A percentile compares a stretch with the other conserved stretches of the same genome.
Evolutionary conservation across 352 stramenopile species (phyloP).

Genomic region (Blastocystis sp.): DNA sequence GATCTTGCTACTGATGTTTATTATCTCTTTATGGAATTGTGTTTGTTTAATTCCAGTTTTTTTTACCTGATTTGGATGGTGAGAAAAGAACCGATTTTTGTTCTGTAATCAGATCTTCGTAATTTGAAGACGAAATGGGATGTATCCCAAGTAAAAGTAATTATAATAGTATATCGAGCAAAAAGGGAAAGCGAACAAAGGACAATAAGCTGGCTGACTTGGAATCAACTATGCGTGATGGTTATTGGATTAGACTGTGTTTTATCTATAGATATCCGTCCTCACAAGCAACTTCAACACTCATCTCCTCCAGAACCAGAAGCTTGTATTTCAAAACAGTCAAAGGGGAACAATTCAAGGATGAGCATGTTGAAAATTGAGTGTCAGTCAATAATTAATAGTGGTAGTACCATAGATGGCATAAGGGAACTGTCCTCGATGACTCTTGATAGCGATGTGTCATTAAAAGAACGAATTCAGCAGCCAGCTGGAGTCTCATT

Average conservation of each 20-base stretch:
- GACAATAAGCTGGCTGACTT: constrained; percentile 30
- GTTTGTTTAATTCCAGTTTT: too few species aligned
- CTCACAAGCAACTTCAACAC: background rate
- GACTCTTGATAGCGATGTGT: constrained; percentile 8
- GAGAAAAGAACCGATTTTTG: background rate
- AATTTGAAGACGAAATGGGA: constrained; percentile 18
- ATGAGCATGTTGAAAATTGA: background rate
- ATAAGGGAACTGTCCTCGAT: background rate
- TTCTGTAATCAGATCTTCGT: background rate
- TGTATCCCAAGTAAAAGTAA: constrained; percentile 28
- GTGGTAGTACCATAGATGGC: background rate
- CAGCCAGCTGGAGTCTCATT: background rate
- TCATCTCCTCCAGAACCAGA: background rate
- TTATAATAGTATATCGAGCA: background rate
- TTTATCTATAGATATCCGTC: background rate
- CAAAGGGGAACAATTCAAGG: background rate
- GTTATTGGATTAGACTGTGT: background rate
- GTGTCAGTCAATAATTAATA: background rate
- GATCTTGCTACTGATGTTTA: constrained; percentile 9
- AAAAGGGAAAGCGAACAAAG: constrained; percentile 8
- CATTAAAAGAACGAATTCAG: constrained; percentile 9
- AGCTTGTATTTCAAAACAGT: background rate
- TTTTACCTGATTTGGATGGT: background rate
- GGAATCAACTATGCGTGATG: constrained; percentile 23
- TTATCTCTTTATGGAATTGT: background rate